Evolutionary conservation across 2,329 filamentous ascomycete genomes (phyloP), one percentile per base, ranked within the genome.

Genomic region (Sclerotinia borealis): DNA sequence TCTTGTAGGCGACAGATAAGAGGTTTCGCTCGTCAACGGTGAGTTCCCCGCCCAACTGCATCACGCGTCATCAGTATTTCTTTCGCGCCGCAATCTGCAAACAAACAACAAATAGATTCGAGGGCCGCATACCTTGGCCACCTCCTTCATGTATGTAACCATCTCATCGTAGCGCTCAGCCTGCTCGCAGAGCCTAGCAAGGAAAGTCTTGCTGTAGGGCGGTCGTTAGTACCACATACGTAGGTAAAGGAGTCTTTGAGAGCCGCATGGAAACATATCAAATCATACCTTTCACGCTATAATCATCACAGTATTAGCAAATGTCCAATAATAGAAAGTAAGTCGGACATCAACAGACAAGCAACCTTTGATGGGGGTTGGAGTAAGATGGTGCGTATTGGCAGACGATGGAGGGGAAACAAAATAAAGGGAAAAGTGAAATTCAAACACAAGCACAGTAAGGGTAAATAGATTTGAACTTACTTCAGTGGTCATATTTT

Each of bases 141-240:
- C 93, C 89, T 97, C 92, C 91, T 98, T 98, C 95, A 98, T 98
- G 85, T 93, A 97, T 77, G 88, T 92, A 75, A 98, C 93, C 93
- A 98, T 98, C 83, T 98, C 95, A 93, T 99, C 93, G 83, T 99
- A 99, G 78, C 93, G 93, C 87, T 98, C 95, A 79, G 95, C 95
- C 88, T 99, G 95, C 91, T 98, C 95, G 86, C 95, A 98, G 79
- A 99, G 92, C 84, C 95, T 89, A 81, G 95, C 95, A 80, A 98
- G 92, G 87, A 98, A 98, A 78, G 95, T 98, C 89, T 98, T 98
- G 90, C 92, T 96, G 79, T 77, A 56, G 45, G 60, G 62, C 43
- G 43, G 65, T 72, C 66, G 72, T 71, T 63, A 68, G 55, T 60
- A 63, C 56, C 64, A 47, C 61, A 51, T 47, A 41, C 51, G 54